Conservation (phyloP, 495 filamentous ascomycete species). For the Penicillium roqueforti region DNA sequence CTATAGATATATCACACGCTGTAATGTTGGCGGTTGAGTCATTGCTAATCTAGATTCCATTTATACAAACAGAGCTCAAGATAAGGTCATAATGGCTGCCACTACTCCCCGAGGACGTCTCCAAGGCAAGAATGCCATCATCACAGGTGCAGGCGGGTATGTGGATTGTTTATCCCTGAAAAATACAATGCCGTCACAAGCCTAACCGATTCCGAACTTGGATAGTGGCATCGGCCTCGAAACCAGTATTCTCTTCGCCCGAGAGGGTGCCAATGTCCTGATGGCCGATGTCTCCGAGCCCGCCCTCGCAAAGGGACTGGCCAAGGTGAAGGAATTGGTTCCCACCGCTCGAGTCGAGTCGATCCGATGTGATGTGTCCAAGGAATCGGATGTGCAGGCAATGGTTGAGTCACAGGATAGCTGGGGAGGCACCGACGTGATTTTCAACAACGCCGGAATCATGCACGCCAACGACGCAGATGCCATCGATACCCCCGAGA, state of each 20-base stretch:
- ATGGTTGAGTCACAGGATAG: conserved; percentile 66
- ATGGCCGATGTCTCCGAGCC: conserved; percentile 75
- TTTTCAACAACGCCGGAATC: conserved; percentile 99
- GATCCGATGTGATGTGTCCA: conserved; percentile 59
- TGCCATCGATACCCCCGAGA: conserved; percentile 77
- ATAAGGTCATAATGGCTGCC: conserved; percentile 13
- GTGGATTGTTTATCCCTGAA: conserved; percentile 28
- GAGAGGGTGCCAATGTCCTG: conserved; percentile 81
- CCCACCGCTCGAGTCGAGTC: conserved; percentile 61
- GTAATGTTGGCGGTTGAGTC: not conserved
- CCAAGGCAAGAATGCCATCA: conserved; percentile 83
- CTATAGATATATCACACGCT: not conserved
- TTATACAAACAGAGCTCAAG: not conserved
- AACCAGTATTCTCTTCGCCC: conserved; percentile 82
- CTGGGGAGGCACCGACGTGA: conserved; percentile 91
- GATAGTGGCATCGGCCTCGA: conserved; percentile 89
- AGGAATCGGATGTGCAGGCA: conserved; percentile 69
- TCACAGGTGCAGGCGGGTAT: conserved; percentile 90
- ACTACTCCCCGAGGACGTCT: conserved; percentile 52
- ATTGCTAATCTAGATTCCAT: conserved; percentile 8
- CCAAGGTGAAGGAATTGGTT: conserved; percentile 64
- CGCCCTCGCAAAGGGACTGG: conserved; percentile 62
- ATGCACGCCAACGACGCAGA: conserved; percentile 91
- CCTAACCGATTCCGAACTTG: conserved; percentile 2
- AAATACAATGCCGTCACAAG: not conserved